These are phyloP conservation scores for Soucietia sequanensis DNA, from an alignment of 805 yeast genomes.

Conservation along the genomic window DNA sequence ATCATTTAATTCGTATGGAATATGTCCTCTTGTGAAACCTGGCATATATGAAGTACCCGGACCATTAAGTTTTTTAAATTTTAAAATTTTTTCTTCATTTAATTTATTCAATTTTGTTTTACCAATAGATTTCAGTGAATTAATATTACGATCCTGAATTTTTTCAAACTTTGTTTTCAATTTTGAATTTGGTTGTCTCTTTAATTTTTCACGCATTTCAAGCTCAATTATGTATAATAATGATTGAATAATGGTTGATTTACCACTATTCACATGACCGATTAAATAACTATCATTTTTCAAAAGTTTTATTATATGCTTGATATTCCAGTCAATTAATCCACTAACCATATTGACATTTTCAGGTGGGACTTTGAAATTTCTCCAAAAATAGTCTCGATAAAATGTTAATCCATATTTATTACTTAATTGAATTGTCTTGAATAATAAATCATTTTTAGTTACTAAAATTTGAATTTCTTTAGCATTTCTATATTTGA, in stretches of 20 bases:
- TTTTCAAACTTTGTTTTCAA: conserved; percentile 13
- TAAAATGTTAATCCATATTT: conserved; percentile 28
- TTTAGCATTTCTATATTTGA: conserved; percentile 30
- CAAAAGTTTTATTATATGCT: conserved; percentile 35
- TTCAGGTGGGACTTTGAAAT: conserved; percentile 28
- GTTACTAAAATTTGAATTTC: conserved; percentile 42
- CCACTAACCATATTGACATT: conserved; percentile 54
- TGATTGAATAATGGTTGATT: conserved; percentile 57
- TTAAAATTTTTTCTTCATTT: neutral
- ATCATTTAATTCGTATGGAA: conserved; percentile 30
- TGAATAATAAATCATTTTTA: conserved; percentile 45
- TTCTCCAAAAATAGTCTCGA: conserved; percentile 32
- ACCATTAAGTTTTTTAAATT: conserved; percentile 31
- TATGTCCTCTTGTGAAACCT: conserved; percentile 62
- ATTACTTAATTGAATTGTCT: conserved; percentile 22
- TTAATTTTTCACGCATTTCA: conserved; percentile 6
- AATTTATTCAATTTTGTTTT: neutral
- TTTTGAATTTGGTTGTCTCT: conserved; percentile 6
- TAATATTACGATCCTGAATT: conserved; percentile 10
- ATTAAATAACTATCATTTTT: conserved; percentile 48
- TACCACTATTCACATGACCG: conserved; percentile 72
- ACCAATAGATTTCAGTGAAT: neutral
- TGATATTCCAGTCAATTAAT: conserved; percentile 50
- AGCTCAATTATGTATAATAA: conserved; percentile 25
- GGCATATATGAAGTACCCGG: conserved; percentile 58